These are phyloP conservation scores for Durotheca rogersii DNA, from an alignment of 495 filamentous ascomycete genomes.

Conservation along the genomic window DNA sequence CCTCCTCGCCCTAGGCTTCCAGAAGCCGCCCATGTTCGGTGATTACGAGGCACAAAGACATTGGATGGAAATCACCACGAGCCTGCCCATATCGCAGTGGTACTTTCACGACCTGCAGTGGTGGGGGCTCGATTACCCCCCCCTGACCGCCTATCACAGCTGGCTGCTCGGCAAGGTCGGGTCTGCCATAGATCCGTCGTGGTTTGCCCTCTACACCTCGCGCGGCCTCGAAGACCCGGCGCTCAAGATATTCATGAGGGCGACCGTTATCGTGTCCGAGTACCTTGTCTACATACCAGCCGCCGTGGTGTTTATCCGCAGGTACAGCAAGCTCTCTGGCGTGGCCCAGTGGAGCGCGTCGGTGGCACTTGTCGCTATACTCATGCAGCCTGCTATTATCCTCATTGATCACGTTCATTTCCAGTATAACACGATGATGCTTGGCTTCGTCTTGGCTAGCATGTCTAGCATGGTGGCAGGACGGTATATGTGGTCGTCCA, in stretches of 20 bases:
- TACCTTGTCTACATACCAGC: slow-evolving; percentile 88
- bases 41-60: slow-evolving; percentile 97
- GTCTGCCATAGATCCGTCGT: slow-evolving; percentile 69
- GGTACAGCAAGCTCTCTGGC: slow-evolving; percentile 68
- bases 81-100: slow-evolving; percentile 90
- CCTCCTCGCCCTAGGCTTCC: slow-evolving; percentile 56
- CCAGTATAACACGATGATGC: slow-evolving; percentile 98
- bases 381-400: slow-evolving; percentile 90
- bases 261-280: slow-evolving; percentile 84
- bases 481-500: slow-evolving; percentile 78
- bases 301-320: slow-evolving; percentile 75
- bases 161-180: slow-evolving; percentile 90
- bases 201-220: slow-evolving; percentile 87
- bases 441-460: slow-evolving; percentile 80
- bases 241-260: slow-evolving; percentile 94
- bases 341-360: slow-evolving; percentile 74
- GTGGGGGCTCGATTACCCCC: slow-evolving; percentile 98
- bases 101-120: slow-evolving; percentile 95
- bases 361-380: slow-evolving; percentile 81
- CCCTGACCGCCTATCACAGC: slow-evolving; percentile 96
- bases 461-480: slow-evolving; percentile 86
- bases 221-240: slow-evolving; percentile 74
- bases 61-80: slow-evolving; percentile 95
- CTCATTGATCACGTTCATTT: slow-evolving; percentile 98
- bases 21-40: slow-evolving; percentile 86